Percentiles rank a stretch among this genome's conserved stretches.
phyloP scores from a whole-genome alignment of 371 early-diverging fungal genomes.

The Dichotomocladium elegans region DNA sequence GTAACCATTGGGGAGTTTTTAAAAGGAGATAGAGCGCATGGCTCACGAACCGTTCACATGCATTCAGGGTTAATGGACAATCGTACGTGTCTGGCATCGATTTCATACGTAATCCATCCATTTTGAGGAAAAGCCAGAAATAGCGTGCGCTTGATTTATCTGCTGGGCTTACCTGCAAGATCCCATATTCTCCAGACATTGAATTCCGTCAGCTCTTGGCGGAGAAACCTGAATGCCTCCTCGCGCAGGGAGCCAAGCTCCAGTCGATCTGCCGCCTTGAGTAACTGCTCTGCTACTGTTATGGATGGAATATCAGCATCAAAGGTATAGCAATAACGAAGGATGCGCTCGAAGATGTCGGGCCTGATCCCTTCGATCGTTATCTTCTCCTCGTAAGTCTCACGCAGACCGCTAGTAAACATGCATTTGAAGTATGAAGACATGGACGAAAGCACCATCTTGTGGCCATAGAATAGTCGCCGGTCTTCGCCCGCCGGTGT shows the following conservation, averaged over 20 bases:
- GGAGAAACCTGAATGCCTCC: slow-evolving; percentile 45
- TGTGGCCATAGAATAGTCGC: slow-evolving; percentile 50
- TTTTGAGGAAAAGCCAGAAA: neutral
- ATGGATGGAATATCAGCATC: slow-evolving; percentile 31
- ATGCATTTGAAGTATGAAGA: slow-evolving; percentile 56
- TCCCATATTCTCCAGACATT: slow-evolving; percentile 61
- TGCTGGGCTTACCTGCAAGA: slow-evolving; percentile 37
- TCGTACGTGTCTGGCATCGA: slow-evolving; percentile 27
- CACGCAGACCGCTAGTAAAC: slow-evolving; percentile 62
- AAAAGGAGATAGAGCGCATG: slow-evolving; percentile 35
- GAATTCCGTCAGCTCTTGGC: slow-evolving; percentile 28
- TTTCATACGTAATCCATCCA: neutral
- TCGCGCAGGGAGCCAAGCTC: slow-evolving; percentile 40
- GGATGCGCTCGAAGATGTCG: slow-evolving; percentile 36
- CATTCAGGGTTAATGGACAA: slow-evolving; percentile 30
- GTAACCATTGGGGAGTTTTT: slow-evolving; percentile 30
- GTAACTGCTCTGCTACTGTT: slow-evolving; percentile 42
- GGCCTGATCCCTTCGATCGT: slow-evolving; percentile 42
- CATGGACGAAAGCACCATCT: slow-evolving; percentile 45
- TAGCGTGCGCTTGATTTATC: too few species aligned
- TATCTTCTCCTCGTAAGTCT: slow-evolving; percentile 47
- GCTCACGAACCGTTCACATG: slow-evolving; percentile 40
- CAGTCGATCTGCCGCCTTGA: slow-evolving; percentile 53
- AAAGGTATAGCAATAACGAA: slow-evolving; percentile 51
- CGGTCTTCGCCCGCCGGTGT: slow-evolving; percentile 17